Conservation (phyloP, 768 basidiomycete genomes). For the Tylopilus subfusipes region DNA sequence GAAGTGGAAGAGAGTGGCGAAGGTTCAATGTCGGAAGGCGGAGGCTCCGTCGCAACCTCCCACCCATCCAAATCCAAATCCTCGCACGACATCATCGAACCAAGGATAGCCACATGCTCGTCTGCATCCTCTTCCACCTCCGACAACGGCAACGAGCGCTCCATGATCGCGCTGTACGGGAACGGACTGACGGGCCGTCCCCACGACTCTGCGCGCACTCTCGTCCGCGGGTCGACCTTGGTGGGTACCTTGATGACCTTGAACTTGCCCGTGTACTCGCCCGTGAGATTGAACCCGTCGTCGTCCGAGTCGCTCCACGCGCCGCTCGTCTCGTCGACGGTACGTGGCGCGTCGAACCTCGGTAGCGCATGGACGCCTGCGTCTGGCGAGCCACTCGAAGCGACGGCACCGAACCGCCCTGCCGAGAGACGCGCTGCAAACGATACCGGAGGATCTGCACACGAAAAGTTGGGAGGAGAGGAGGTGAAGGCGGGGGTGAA, state of each 20-base stretch:
- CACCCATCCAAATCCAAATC: constrained; percentile 7
- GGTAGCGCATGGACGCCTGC: constrained; percentile 13
- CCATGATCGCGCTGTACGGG: constrained; percentile 39
- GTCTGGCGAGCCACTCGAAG: constrained; percentile 1
- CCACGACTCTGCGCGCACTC: constrained; percentile 52
- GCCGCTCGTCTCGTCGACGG: background rate
- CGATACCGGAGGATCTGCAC: constrained; percentile 1
- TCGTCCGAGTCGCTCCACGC: constrained; percentile 31
- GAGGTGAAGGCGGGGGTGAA: constrained; percentile 37
- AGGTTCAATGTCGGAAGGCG: constrained; percentile 12
- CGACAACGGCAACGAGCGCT: constrained; percentile 23
- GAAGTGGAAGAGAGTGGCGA: constrained; percentile 6
- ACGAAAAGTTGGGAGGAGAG: constrained; percentile 22
- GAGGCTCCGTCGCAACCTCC: constrained; percentile 24
- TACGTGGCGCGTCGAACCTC: constrained; percentile 9
- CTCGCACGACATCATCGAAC: background rate
- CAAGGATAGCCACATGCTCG: background rate
- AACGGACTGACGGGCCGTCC: constrained; percentile 70
- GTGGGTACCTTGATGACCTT: constrained; percentile 53
- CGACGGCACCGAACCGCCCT: background rate
- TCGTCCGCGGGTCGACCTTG: constrained; percentile 62
- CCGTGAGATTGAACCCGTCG: constrained; percentile 36
- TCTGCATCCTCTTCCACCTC: constrained; percentile 8
- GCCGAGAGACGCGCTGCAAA: constrained; percentile 23
- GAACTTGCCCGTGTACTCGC: constrained; percentile 69